Conservation (phyloP, 2,329 filamentous ascomycete species). For the Bipolaris gigantea region DNA sequence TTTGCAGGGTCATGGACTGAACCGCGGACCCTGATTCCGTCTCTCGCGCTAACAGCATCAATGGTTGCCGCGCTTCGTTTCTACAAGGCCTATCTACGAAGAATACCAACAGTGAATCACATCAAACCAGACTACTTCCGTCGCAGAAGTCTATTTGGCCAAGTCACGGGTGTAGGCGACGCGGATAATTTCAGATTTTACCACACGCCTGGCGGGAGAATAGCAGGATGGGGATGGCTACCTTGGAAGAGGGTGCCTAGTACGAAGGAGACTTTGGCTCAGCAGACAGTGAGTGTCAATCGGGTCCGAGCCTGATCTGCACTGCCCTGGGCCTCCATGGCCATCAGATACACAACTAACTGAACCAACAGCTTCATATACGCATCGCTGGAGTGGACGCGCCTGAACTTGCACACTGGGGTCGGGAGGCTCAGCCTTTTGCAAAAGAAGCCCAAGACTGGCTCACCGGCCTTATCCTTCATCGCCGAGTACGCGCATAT, state of each 20-base stretch:
- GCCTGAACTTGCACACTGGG: conserved; percentile 91
- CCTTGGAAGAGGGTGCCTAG: conserved; percentile 70
- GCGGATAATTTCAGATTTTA: conserved; percentile 94
- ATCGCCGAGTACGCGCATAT: conserved; percentile 76
- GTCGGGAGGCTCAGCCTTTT: conserved; percentile 81
- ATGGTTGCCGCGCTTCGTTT: conserved; percentile 60
- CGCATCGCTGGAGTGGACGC: conserved; percentile 92
- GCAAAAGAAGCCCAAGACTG: conserved; percentile 78
- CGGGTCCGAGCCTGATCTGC: background rate
- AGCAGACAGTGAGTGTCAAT: conserved; percentile 67
- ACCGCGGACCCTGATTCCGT: conserved; percentile 58
- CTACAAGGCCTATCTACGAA: conserved; percentile 74
- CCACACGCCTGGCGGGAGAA: conserved; percentile 87
- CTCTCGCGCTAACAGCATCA: conserved; percentile 58
- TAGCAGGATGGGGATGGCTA: conserved; percentile 91
- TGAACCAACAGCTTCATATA: conserved; percentile 69
- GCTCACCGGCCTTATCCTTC: conserved; percentile 72
- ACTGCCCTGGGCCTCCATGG: background rate
- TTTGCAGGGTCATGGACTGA: conserved; percentile 61
- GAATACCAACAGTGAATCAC: conserved; percentile 76
- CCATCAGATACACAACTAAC: conserved; percentile 14
- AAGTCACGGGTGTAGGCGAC: conserved; percentile 92
- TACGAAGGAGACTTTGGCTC: conserved; percentile 68
- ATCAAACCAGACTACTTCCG: conserved; percentile 77
- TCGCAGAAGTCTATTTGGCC: conserved; percentile 75